Conservation (phyloP, 2,329 filamentous ascomycete genomes). For the Pseudocercospora pini-densiflorae region DNA sequence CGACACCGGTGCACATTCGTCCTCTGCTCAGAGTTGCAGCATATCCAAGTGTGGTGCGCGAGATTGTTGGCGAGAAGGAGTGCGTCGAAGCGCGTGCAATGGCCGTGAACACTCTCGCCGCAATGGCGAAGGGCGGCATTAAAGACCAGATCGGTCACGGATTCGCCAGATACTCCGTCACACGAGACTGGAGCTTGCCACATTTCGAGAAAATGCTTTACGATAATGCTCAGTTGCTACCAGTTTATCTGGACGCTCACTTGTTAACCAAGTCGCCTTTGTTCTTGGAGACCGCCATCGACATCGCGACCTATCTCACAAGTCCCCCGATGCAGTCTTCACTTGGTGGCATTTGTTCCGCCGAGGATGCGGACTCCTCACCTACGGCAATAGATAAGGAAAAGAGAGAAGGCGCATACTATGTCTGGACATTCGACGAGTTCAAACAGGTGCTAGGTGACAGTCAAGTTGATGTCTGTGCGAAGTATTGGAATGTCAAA, state of each 20-base stretch:
- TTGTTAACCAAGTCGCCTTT: constrained; percentile 69
- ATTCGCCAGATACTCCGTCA: constrained; percentile 86
- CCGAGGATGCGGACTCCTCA: constrained; percentile 87
- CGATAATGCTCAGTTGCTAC: constrained; percentile 85
- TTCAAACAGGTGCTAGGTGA: constrained; percentile 75
- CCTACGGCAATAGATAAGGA: constrained; percentile 75
- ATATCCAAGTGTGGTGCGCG: constrained; percentile 73
- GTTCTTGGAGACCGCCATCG: constrained; percentile 76
- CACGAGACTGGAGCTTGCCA: constrained; percentile 87
- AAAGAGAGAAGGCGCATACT: constrained; percentile 89
- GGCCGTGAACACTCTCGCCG: constrained; percentile 77
- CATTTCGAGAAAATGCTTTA: constrained; percentile 98
- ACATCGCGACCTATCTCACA: constrained; percentile 86
- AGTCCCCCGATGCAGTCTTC: constrained; percentile 68
- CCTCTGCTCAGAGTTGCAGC: constrained; percentile 77
- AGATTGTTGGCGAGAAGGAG: constrained; percentile 86
- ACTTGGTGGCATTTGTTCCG: constrained; percentile 79
- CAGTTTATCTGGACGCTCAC: constrained; percentile 86
- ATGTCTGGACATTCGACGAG: constrained; percentile 90
- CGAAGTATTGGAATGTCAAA: constrained; percentile 81
- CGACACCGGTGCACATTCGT: constrained; percentile 81
- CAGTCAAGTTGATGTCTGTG: constrained; percentile 72
- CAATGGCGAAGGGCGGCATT: constrained; percentile 74
- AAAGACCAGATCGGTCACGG: constrained; percentile 78
- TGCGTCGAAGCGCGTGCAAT: constrained; percentile 75